These are phyloP conservation scores for Licmophora abbreviata DNA, from an alignment of 108 stramenopile species.

Conservation along the genomic window DNA sequence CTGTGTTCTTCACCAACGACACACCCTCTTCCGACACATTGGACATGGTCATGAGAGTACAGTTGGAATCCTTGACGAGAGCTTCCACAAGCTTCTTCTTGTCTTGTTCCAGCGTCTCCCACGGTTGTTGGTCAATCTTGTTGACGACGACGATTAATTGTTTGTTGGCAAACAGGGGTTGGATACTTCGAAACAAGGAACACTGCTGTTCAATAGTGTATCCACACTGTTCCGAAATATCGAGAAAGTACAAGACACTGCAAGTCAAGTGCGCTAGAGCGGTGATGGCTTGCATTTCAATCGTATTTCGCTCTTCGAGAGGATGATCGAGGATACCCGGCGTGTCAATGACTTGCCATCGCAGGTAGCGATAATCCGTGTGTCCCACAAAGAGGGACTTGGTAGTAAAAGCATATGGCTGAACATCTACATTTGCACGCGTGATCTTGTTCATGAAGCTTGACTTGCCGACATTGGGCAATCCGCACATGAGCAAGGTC, in stretches of 20 bases:
- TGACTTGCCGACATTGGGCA: conserved; percentile 98
- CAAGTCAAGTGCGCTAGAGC: conserved; percentile 98
- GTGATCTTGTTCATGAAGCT: conserved; percentile 99
- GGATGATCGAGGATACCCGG: conserved; percentile 97
- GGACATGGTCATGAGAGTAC: conserved; percentile 88
- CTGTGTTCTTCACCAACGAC: conserved; percentile 79
- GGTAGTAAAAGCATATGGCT: conserved; percentile 99
- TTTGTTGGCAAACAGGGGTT: conserved; percentile 97
- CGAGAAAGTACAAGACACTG: conserved; percentile 96
- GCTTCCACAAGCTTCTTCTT: conserved; percentile 69
- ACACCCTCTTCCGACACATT: conserved; percentile 94
- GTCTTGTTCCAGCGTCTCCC: conserved; percentile 73
- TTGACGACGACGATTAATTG: conserved; percentile 95
- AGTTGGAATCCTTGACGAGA: conserved; percentile 55
- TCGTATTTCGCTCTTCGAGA: conserved; percentile 96
- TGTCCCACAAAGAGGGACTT: conserved; percentile 99
- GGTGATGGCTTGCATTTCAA: conserved; percentile 99
- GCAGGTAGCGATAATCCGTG: conserved; percentile 95
- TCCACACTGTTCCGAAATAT: conserved; percentile 98
- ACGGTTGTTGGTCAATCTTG: conserved; percentile 92
- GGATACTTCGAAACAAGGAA: conserved; percentile 88
- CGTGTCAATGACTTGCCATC: conserved; percentile 99
- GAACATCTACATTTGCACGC: conserved; percentile 98
- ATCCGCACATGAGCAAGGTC: conserved; percentile 93
- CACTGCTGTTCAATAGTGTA: conserved; percentile 96